These are phyloP conservation scores for Arabidopsis arenosa DNA, from an alignment of 345 rosid genomes.

Conservation along the genomic window DNA sequence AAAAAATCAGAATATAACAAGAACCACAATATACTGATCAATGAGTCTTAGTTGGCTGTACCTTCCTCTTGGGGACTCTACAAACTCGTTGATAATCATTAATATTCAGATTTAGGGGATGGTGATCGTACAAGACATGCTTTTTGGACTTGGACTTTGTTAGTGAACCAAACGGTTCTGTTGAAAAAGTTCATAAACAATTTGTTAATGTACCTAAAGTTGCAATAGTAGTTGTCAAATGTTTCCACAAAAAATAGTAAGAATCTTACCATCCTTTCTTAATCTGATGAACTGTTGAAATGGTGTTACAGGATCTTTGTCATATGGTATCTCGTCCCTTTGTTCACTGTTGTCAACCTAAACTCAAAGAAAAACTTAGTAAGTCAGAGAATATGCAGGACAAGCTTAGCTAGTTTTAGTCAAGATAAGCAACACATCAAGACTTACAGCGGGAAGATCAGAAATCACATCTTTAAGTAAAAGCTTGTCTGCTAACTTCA, in stretches of 20 bases:
- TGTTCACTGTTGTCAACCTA: conserved; percentile 37
- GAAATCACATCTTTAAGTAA: conserved; percentile 12
- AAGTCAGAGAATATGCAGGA: conserved; percentile 5
- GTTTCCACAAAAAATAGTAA: not conserved
- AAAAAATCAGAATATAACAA: not conserved
- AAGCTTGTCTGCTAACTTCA: conserved; percentile 24
- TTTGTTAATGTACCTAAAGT: conserved; percentile 31
- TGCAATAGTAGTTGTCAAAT: not conserved
- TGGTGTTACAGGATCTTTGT: conserved; percentile 22
- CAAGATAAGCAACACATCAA: not conserved
- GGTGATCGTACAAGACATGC: conserved; percentile 32
- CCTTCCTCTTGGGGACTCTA: conserved; percentile 42
- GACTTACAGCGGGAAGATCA: conserved; percentile 50
- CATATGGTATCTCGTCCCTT: conserved; percentile 33
- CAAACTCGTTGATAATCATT: conserved; percentile 38
- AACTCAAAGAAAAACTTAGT: not conserved
- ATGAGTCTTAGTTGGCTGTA: not conserved
- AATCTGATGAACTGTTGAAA: conserved; percentile 40
- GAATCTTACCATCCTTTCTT: conserved; percentile 39
- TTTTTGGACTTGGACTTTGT: conserved; percentile 10
- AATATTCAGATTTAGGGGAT: conserved; percentile 35
- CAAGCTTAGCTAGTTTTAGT: not conserved
- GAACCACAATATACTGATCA: not conserved
- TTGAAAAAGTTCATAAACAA: not conserved
- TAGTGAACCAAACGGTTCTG: conserved; percentile 24